These are phyloP conservation scores for Sporothrix variecibatus DNA, from an alignment of 2,329 filamentous ascomycete species.

Conservation along the genomic window DNA sequence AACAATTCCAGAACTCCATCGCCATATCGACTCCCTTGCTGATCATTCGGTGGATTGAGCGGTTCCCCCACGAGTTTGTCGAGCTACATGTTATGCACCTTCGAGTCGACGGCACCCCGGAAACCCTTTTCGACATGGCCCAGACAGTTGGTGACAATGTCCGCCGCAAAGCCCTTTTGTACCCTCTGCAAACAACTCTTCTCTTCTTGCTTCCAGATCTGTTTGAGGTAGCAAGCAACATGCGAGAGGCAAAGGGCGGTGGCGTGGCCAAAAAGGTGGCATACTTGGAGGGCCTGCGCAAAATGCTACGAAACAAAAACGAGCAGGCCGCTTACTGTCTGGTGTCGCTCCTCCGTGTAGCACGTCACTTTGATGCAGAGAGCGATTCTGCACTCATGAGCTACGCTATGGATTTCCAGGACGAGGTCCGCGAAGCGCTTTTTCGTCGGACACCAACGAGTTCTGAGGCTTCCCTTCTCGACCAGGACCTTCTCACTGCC, in stretches of 20 bases:
- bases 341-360: constrained; percentile 62
- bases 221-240: constrained; percentile 68
- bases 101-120: constrained; percentile 64
- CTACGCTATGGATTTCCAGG: constrained; percentile 69
- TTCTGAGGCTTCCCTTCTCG: constrained; percentile 54
- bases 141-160: constrained; percentile 61
- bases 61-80: constrained; percentile 65
- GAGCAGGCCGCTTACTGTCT: constrained; percentile 68
- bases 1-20: constrained; percentile 63
- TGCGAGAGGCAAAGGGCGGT: constrained; percentile 63
- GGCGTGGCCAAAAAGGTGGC: constrained; percentile 66
- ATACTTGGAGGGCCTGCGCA: constrained; percentile 64
- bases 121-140: constrained; percentile 70
- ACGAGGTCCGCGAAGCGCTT: constrained; percentile 66
- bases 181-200: constrained; percentile 63
- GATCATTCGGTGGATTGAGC: constrained; percentile 66
- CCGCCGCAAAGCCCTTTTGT: constrained; percentile 57
- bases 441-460: constrained; percentile 56
- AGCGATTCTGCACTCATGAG: constrained; percentile 63
- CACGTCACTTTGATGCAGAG: constrained; percentile 64
- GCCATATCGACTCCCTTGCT: constrained; percentile 63
- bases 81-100: constrained; percentile 61
- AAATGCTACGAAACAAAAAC: constrained; percentile 64
- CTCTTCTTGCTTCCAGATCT: constrained; percentile 67
- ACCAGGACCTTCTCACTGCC: constrained; percentile 66